Base-by-base conservation (phyloP, 176 grass and related monocot species). In the Ensete ventricosum region DNA sequence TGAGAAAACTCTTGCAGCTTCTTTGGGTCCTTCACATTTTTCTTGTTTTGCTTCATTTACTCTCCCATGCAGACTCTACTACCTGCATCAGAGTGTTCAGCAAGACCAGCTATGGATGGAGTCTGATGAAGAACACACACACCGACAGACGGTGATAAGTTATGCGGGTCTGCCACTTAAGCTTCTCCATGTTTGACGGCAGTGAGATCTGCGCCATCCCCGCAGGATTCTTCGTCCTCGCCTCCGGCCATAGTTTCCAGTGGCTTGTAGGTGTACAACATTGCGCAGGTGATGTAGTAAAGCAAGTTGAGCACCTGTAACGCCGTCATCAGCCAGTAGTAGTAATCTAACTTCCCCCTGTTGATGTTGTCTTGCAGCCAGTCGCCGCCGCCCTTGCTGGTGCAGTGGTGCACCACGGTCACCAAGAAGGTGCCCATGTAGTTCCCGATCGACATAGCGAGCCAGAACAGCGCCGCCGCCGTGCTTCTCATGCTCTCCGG, bases 281-380 rank as follows among this genome's bases (percentile, higher is more conserved):
- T 85, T 49, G 79, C 84, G 10, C 94, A 97, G 17, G 85, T 4
- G 54, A 91, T 77, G 62, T 80, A 97, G 64, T 93, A 93, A 22
- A 82, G 63, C 1, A 97, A 73, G 71, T 97, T 93, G 26, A 97
- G 9, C 9, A 84, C 84, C 81, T 93, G 85, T 69, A 97, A 66
- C 1, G 80, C 84, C 2, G 85, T 85, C 54, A 98, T 82, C 29
- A 98, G 75, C 90, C 94, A 93, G 75, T 98, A 98, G 78, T 91
- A 98, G 52, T 77, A 74, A 24, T 93, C 85, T 29, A 93, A 83
- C 77, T 87, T 93, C 58, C 85, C 94, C 79, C 86, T 85, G 77
- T 93, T 93, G 66, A 93, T 82, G 82, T 98, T 92, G 81, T 98
- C 88, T 81, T 91, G 90, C 11, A 98, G 94, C 90, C 94, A 93